phyloP scores from a whole-genome alignment of 2,329 filamentous ascomycete genomes.

The Monosporascus sp. region DNA sequence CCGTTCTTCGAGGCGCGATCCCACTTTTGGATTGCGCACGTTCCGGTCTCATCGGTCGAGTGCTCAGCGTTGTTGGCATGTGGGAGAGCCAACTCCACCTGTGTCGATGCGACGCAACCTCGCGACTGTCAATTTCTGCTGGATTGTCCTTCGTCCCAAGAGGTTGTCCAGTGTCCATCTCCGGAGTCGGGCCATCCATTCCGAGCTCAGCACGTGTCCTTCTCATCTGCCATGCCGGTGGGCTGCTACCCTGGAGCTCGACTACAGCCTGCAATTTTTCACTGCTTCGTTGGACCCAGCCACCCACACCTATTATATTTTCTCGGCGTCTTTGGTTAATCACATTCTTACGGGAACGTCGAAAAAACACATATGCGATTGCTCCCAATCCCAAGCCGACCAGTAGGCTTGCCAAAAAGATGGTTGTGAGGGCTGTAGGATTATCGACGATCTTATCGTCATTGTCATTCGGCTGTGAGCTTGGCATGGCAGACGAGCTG shows the following conservation, averaged over 20 bases:
- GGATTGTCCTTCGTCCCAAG: constrained; percentile 20
- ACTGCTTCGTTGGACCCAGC: constrained; percentile 1
- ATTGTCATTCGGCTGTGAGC: not conserved
- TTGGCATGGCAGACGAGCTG: not conserved
- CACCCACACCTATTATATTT: not conserved
- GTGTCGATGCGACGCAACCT: not conserved
- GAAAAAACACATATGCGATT: constrained; percentile 5
- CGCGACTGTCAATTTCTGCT: constrained; percentile 14
- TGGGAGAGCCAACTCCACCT: constrained; percentile 18
- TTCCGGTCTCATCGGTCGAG: constrained; percentile 5
- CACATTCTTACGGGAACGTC: constrained; percentile 10
- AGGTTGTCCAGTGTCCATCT: constrained; percentile 12
- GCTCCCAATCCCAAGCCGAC: constrained; percentile 14
- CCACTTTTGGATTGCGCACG: not conserved
- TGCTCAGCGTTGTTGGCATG: constrained; percentile 14
- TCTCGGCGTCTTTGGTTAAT: not conserved
- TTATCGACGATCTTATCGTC: not conserved
- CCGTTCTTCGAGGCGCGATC: not conserved
- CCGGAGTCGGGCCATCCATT: constrained; percentile 17
- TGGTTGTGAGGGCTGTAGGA: constrained; percentile 9
- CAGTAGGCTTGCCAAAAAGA: constrained; percentile 16
- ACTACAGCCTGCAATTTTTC: no score
- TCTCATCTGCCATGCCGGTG: not conserved
- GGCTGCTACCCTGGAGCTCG: not conserved
- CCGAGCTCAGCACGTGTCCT: constrained; percentile 18